Conservation (phyloP, 305 asterid species). For the Solanum hybrid region DNA sequence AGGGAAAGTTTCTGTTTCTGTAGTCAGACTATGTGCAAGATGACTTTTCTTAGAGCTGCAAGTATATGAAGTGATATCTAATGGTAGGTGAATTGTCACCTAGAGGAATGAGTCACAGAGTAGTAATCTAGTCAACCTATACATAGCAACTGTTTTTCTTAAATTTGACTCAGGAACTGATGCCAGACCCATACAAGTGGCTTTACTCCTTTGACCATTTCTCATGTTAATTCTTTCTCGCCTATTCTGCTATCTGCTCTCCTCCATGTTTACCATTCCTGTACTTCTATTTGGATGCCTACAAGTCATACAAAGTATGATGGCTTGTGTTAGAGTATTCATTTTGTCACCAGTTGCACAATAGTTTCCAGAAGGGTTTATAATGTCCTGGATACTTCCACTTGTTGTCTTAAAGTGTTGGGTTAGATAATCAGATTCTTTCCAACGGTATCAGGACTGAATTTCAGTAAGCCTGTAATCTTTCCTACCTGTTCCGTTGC, state of each 20-base stretch:
- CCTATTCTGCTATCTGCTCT: not conserved
- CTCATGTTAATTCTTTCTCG: not conserved
- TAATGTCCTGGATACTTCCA: not conserved
- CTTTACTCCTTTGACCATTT: not conserved
- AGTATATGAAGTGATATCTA: not conserved
- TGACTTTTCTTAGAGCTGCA: not conserved
- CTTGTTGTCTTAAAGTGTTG: not conserved
- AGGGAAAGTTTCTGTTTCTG: constrained; percentile 10
- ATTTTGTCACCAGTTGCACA: not conserved
- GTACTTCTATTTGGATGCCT: not conserved
- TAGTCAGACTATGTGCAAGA: not conserved
- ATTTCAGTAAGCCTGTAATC: not conserved
- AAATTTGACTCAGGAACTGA: not conserved
- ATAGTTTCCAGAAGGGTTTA: not conserved
- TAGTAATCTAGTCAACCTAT: not conserved
- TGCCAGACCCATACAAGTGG: not conserved
- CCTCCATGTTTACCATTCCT: not conserved
- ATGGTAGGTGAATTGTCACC: not conserved
- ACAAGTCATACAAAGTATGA: not conserved
- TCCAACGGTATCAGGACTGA: not conserved
- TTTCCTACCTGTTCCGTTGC: not conserved
- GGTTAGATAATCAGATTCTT: not conserved
- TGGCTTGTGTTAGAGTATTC: not conserved
- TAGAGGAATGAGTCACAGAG: not conserved
- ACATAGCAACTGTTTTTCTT: not conserved